Evolutionary conservation across 495 filamentous ascomycete genomes (phyloP), one percentile per base, ranked within the genome.

Genomic region (Rhypophila decipiens): DNA sequence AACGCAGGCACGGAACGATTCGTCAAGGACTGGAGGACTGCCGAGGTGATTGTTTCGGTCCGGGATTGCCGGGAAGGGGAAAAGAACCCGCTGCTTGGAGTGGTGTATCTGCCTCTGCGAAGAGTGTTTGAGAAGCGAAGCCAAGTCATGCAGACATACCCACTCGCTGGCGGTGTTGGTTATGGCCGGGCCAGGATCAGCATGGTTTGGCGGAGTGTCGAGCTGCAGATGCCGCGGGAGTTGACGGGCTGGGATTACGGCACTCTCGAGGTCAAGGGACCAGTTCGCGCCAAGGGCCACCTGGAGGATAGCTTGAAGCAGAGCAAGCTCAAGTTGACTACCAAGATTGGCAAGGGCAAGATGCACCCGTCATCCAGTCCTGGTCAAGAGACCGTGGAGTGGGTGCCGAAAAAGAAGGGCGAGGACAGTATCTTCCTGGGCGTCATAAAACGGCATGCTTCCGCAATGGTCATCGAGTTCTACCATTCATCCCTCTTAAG

Each of bases 1-100:
- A 88, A 87, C 52, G 85, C 85, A 1, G 81, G 80, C n/a, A 83
- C 78, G 0, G 85, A 88, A 53, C 71, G 81, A 2, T 83, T 86
- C 36, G 70, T 87, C 31, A 69, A 77, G n/a, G 79, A 88, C 58
- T 86, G 79, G 74, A 66, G 64, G 12, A 74, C 66, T n/a, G 70
- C 79, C 17, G 82, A 85, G 53, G 64, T 87, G 35, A 78, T 85
- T 39, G 49, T 88, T 8, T 67, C 72, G 11, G 83, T 86, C n/a
- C 67, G 82, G 1, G 84, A 88, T 51, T 68, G 72, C 5, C 67
- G 82, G 2, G 73, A 84, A 34, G 69, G 82, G 22, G 84, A 87
- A 55, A 73, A 79, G 33, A 78, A 87, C 49, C 73, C 84, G 0
- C 64, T 88, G 1, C 62, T 88, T 19, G 84, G 84, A 0, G 75